These are phyloP conservation scores for Spongospora subterranea DNA, from an alignment of 208 protist species.

Conservation along the genomic window DNA sequence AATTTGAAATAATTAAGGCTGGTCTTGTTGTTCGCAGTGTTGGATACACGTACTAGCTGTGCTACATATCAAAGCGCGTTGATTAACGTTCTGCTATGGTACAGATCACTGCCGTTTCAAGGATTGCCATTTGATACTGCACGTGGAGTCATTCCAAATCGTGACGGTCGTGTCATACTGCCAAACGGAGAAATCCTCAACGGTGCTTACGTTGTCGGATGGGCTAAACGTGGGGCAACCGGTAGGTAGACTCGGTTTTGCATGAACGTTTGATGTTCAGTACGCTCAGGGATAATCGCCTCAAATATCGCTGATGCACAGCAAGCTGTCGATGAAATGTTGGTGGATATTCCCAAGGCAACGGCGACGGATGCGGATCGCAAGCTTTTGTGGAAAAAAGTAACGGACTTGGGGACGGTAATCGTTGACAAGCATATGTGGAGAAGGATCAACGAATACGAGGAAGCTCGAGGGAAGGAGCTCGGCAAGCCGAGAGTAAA, in stretches of 20 bases:
- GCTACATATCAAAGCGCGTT: not conserved
- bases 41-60: not conserved
- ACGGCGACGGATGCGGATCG: conserved; percentile 2
- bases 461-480: not conserved
- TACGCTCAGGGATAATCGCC: not conserved
- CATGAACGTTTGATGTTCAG: not conserved
- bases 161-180: not conserved
- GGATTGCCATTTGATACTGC: conserved; percentile 5
- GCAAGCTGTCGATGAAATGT: not conserved
- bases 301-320: conserved; percentile 8
- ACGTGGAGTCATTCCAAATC: not conserved
- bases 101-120: not conserved
- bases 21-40: conserved; percentile 30
- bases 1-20: conserved; percentile 50
- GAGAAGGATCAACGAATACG: not conserved
- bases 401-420: not conserved
- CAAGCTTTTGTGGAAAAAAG: not conserved
- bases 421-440: conserved; percentile 3
- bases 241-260: not conserved
- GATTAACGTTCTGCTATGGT: not conserved
- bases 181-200: not conserved
- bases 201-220: not conserved
- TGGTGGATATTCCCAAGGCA: not conserved
- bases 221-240: not conserved
- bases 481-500: conserved; percentile 5